These are phyloP conservation scores for Pichia sp. DNA, from an alignment of 1,139 yeast species.

Conservation along the genomic window DNA sequence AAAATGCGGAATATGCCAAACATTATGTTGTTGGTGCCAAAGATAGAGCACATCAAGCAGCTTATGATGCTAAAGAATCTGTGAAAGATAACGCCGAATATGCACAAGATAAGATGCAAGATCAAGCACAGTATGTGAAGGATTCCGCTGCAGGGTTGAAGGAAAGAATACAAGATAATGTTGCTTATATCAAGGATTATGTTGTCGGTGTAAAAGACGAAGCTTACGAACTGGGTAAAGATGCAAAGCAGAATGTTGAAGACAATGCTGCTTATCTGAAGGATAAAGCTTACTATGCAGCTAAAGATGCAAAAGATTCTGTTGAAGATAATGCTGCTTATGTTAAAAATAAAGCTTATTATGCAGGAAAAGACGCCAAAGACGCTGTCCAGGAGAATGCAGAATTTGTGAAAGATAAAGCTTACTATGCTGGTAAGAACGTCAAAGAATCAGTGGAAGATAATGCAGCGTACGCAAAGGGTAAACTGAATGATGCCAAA, in stretches of 20 bases:
- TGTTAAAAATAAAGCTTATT: neutral
- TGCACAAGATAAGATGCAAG: conserved; percentile 16
- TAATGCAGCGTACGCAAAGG: neutral
- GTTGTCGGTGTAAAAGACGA: conserved; percentile 28
- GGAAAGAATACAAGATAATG: conserved; percentile 13
- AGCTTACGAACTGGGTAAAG: conserved; percentile 10
- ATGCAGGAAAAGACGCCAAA: conserved; percentile 2
- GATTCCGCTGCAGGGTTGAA: neutral
- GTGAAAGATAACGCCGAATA: conserved; percentile 14
- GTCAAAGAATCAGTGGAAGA: conserved; percentile 7
- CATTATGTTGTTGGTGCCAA: neutral
- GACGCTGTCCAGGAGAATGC: conserved; percentile 2
- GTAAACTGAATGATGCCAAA: conserved; percentile 4
- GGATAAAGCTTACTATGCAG: conserved; percentile 11
- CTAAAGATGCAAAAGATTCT: conserved; percentile 16
- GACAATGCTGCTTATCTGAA: conserved; percentile 5
- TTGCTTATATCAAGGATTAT: conserved; percentile 43
- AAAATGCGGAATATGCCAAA: conserved; percentile 15
- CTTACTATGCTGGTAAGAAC: conserved; percentile 8
- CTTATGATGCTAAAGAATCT: conserved; percentile 11
- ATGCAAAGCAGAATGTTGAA: conserved; percentile 4
- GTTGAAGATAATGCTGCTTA: conserved; percentile 3
- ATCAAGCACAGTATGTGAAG: conserved; percentile 1
- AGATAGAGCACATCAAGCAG: conserved; percentile 11
- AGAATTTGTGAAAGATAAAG: conserved; percentile 10